Evolutionary conservation across 164 flowering plant genomes (phyloP).

Genomic region (Annona cherimola): DNA sequence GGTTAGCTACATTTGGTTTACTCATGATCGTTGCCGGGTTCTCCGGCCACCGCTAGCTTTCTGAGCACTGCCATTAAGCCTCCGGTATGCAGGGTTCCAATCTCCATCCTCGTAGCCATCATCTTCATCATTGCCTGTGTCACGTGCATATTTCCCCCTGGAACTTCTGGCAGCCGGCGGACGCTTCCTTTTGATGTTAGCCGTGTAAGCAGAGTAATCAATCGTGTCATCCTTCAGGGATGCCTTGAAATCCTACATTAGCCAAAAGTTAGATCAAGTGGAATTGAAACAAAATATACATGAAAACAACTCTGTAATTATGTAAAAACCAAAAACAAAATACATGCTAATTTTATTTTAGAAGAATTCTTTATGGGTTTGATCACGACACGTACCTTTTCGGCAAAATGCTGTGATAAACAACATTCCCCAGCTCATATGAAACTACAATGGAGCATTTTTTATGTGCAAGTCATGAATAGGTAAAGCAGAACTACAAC

Average conservation of each 20-base stretch:
- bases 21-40: conserved; percentile 35
- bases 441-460: too few species aligned
- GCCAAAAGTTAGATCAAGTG: not conserved
- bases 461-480: too few species aligned
- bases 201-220: conserved; percentile 69
- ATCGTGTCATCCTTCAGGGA: conserved; percentile 85
- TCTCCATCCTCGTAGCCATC: conserved; percentile 38
- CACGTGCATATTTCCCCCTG: conserved; percentile 35
- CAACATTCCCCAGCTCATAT: too few species aligned
- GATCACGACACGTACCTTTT: too few species aligned
- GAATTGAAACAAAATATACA: not conserved
- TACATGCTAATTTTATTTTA: too few species aligned
- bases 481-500: too few species aligned
- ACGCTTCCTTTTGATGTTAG: conserved; percentile 72
- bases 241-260: conserved; percentile 65
- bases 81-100: conserved; percentile 36
- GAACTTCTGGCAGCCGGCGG: conserved; percentile 49
- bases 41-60: conserved; percentile 31
- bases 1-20: not conserved
- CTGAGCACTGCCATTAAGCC: conserved; percentile 38
- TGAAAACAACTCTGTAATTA: too few species aligned
- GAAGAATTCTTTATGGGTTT: too few species aligned
- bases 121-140: conserved; percentile 36
- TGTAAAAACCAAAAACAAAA: too few species aligned
- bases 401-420: too few species aligned